phyloP scores from a whole-genome alignment of 176 grass and related monocot species.

The Themeda triandra region DNA sequence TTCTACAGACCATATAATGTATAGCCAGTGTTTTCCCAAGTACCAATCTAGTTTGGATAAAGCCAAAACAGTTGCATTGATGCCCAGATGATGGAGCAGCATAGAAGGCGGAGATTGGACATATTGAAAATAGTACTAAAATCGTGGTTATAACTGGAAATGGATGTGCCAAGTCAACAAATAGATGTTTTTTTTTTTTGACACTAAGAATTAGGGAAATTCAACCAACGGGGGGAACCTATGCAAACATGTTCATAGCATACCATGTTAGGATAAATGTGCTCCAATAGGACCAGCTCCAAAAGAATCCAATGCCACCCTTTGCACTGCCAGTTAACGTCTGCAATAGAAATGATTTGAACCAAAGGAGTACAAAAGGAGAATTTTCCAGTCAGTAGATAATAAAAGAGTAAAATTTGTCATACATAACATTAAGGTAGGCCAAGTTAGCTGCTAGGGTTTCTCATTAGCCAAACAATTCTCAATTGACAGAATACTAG shows the following conservation, averaged over 20 bases:
- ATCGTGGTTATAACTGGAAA: neutral
- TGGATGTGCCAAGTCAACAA: neutral
- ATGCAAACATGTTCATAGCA: slow-evolving; percentile 17
- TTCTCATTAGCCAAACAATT: slow-evolving; percentile 15
- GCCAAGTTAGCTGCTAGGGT: neutral
- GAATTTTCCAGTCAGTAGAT: neutral
- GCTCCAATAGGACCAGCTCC: slow-evolving; percentile 99
- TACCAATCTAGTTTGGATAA: slow-evolving; percentile 2
- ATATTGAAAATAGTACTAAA: neutral
- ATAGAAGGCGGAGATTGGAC: neutral
- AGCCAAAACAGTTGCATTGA: neutral
- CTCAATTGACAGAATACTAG: neutral
- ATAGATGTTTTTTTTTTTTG: neutral
- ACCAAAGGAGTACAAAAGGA: neutral
- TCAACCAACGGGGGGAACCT: neutral
- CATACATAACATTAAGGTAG: neutral
- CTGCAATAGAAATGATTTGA: slow-evolving; percentile 49
- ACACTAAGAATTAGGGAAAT: slow-evolving; percentile 1
- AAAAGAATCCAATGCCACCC: slow-evolving; percentile 92
- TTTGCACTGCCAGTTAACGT: slow-evolving; percentile 69
- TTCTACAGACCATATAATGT: neutral
- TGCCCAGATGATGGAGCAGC: slow-evolving; percentile 9
- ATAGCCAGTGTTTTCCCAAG: slow-evolving; percentile 4
- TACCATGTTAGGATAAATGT: slow-evolving; percentile 99
- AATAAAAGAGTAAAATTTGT: slow-evolving; percentile 23